These are phyloP conservation scores for Paecilomyces variotii DNA, from an alignment of 2,329 filamentous ascomycete species.

Conservation along the genomic window DNA sequence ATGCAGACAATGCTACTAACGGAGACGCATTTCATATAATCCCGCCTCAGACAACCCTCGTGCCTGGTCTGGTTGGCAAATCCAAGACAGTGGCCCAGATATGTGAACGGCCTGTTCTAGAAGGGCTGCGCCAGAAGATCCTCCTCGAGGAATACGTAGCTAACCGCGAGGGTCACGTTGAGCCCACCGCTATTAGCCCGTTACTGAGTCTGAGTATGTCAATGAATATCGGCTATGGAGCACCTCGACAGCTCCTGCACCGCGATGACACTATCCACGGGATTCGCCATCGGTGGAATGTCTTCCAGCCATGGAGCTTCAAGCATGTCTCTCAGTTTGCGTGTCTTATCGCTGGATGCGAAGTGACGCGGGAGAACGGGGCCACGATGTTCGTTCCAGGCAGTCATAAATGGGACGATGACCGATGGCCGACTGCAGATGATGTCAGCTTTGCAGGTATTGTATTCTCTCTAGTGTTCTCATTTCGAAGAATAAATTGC, in stretches of 20 bases:
- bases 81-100: constrained; percentile 17
- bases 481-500: constrained; percentile 8
- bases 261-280: constrained; percentile 25
- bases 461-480: neutral
- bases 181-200: constrained; percentile 13
- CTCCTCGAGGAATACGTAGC: constrained; percentile 16
- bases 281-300: constrained; percentile 13
- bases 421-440: constrained; percentile 15
- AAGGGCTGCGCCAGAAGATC: constrained; percentile 16
- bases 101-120: constrained; percentile 14
- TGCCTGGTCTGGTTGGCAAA: constrained; percentile 24
- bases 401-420: constrained; percentile 23
- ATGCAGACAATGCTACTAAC: neutral
- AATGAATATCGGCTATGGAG: constrained; percentile 21
- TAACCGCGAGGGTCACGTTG: constrained; percentile 13
- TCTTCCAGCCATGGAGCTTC: neutral
- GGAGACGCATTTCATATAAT: constrained; percentile 13
- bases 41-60: constrained; percentile 16
- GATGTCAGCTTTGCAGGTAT: constrained; percentile 25
- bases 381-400: constrained; percentile 27
- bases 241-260: constrained; percentile 22
- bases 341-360: constrained; percentile 20
- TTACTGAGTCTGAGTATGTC: constrained; percentile 21
- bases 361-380: constrained; percentile 22
- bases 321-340: constrained; percentile 16